These are phyloP conservation scores for Orbilia ellipsospora DNA, from an alignment of 2,329 filamentous ascomycete genomes.

Conservation along the genomic window DNA sequence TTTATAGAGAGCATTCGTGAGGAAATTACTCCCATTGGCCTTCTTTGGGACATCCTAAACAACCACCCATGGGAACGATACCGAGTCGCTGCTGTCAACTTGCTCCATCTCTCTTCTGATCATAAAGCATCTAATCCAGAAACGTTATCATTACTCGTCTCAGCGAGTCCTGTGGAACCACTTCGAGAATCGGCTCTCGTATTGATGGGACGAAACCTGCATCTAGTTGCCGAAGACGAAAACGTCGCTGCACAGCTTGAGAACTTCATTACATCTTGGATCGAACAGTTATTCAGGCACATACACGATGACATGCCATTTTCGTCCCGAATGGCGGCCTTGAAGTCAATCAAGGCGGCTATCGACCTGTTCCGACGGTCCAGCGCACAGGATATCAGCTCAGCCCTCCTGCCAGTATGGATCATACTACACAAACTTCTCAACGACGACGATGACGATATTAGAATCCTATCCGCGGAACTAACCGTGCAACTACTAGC, in stretches of 20 bases:
- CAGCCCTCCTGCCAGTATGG: conserved; percentile 68
- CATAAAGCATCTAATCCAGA: conserved; percentile 2
- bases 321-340: conserved; percentile 73
- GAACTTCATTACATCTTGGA: conserved; percentile 22
- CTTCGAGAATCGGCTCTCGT: conserved; percentile 49
- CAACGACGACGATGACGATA: conserved; percentile 91
- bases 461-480: conserved; percentile 73
- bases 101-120: conserved; percentile 36
- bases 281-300: conserved; percentile 28
- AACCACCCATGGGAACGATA: conserved; percentile 45
- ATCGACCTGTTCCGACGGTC: conserved; percentile 64
- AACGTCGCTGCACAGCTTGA: not conserved
- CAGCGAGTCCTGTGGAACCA: conserved; percentile 30
- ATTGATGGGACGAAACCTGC: conserved; percentile 24
- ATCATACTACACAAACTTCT: conserved; percentile 78
- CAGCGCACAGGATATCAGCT: conserved; percentile 57
- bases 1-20: too few relatives aligned
- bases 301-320: conserved; percentile 67
- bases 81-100: conserved; percentile 31
- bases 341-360: conserved; percentile 65
- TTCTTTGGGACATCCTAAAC: conserved; percentile 20
- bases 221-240: not conserved
- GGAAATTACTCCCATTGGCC: not conserved
- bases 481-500: conserved; percentile 58
- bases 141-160: not conserved